Percentiles rank a stretch among this genome's conserved stretches.
phyloP scores from a whole-genome alignment of 257 asterid genomes.

The Solanum sejunctum region DNA sequence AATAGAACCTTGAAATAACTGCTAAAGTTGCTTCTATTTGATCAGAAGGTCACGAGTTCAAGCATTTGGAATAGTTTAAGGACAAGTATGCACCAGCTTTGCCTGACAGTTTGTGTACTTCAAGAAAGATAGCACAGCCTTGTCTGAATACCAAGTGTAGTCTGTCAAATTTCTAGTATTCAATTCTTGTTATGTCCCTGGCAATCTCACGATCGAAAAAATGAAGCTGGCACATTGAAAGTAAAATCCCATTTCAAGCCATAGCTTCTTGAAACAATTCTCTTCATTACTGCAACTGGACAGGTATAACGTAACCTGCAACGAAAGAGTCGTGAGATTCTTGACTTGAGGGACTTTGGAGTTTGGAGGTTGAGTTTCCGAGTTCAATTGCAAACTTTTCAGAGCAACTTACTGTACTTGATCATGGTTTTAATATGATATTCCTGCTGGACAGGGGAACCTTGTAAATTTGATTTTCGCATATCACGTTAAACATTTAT shows the following conservation, averaged over 20 bases:
- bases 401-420: neutral
- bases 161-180: neutral
- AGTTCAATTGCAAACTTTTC: constrained; percentile 7
- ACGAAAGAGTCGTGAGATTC: neutral
- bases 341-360: constrained; percentile 7
- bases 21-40: no score
- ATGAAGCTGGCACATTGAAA: neutral
- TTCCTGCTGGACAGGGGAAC: constrained; percentile 1
- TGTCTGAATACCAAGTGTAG: neutral
- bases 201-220: neutral
- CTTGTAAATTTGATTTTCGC: neutral
- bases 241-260: neutral
- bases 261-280: neutral
- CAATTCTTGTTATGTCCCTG: neutral
- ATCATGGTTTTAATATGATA: neutral
- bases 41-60: no score
- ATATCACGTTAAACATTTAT: no score
- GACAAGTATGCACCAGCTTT: neutral
- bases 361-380: neutral
- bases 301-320: constrained; percentile 2
- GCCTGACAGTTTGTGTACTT: neutral
- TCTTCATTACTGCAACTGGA: constrained; percentile 4
- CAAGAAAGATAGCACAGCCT: neutral
- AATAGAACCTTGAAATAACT: no score
- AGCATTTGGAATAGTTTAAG: no score